These are phyloP conservation scores for Globisporangium lucens DNA, from an alignment of 352 stramenopile species.

Conservation along the genomic window DNA sequence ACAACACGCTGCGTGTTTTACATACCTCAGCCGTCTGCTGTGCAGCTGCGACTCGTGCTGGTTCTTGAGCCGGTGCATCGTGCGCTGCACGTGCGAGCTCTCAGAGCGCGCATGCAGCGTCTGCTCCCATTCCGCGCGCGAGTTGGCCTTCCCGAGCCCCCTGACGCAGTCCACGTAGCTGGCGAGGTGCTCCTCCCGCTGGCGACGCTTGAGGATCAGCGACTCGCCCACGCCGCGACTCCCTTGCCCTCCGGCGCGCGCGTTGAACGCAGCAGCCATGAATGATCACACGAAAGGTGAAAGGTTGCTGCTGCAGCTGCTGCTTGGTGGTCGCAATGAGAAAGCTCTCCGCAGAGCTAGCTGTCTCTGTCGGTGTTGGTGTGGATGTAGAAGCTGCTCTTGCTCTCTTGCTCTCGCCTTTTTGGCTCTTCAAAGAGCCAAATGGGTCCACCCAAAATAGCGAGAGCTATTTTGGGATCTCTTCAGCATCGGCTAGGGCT, in stretches of 20 bases:
- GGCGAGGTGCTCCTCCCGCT: slow-evolving; percentile 62
- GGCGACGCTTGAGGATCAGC: slow-evolving; percentile 67
- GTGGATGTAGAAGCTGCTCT: neutral
- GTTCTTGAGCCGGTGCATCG: slow-evolving; percentile 54
- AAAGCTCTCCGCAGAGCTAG: neutral
- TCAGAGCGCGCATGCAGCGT: slow-evolving; percentile 53
- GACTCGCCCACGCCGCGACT: slow-evolving; percentile 60
- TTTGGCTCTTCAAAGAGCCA: no score
- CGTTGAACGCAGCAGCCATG: slow-evolving; percentile 9
- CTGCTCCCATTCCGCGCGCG: slow-evolving; percentile 72
- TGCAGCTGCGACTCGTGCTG: slow-evolving; percentile 76
- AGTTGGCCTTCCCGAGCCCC: slow-evolving; percentile 42
- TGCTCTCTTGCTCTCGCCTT: no score
- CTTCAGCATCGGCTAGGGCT: no score
- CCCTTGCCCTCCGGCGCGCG: slow-evolving; percentile 9
- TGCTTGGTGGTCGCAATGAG: no score
- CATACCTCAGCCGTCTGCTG: slow-evolving; percentile 39
- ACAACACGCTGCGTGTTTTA: neutral
- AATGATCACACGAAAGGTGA: neutral
- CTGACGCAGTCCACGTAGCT: slow-evolving; percentile 55
- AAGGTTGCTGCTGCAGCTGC: neutral
- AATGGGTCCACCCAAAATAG: no score
- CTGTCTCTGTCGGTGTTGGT: neutral
- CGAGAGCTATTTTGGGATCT: no score
- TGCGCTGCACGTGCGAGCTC: slow-evolving; percentile 39